Evolutionary conservation across 2,329 filamentous ascomycete genomes (phyloP).

Genomic region (Cladosporium sp.): DNA sequence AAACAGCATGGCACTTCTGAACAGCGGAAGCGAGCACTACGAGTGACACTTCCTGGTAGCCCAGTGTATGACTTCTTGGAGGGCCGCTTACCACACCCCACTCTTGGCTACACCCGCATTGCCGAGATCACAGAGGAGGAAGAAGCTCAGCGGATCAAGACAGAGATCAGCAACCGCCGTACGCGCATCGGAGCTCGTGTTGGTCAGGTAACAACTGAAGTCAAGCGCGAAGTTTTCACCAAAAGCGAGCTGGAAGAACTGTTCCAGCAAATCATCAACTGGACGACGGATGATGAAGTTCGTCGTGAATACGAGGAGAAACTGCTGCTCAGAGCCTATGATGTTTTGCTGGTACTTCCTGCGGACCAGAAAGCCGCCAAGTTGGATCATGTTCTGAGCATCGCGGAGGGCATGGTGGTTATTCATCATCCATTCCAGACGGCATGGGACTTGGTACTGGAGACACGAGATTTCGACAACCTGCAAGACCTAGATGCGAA

Average conservation of each 20-base stretch:
- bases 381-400: constrained; percentile 65
- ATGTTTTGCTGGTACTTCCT: constrained; percentile 67
- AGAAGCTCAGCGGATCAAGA: constrained; percentile 86
- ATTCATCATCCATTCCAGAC: constrained; percentile 86
- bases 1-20: constrained; percentile 65
- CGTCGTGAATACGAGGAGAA: constrained; percentile 87
- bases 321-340: constrained; percentile 74
- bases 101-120: constrained; percentile 74
- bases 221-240: constrained; percentile 77
- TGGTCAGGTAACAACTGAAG: constrained; percentile 77
- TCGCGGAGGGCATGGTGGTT: constrained; percentile 90
- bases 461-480: constrained; percentile 78
- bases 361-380: constrained; percentile 65
- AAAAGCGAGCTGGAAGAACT: constrained; percentile 73
- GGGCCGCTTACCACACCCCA: constrained; percentile 74
- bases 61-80: constrained; percentile 78
- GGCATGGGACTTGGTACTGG: constrained; percentile 85
- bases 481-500: constrained; percentile 73
- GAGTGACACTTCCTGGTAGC: constrained; percentile 72
- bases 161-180: constrained; percentile 79
- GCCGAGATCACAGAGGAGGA: constrained; percentile 79
- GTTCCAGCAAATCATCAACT: constrained; percentile 82
- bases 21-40: constrained; percentile 73
- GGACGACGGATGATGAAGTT: constrained; percentile 80
- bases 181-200: constrained; percentile 82